phyloP scores from a whole-genome alignment of 139 green algal species.

The Tetradesmus lagerheimii region DNA sequence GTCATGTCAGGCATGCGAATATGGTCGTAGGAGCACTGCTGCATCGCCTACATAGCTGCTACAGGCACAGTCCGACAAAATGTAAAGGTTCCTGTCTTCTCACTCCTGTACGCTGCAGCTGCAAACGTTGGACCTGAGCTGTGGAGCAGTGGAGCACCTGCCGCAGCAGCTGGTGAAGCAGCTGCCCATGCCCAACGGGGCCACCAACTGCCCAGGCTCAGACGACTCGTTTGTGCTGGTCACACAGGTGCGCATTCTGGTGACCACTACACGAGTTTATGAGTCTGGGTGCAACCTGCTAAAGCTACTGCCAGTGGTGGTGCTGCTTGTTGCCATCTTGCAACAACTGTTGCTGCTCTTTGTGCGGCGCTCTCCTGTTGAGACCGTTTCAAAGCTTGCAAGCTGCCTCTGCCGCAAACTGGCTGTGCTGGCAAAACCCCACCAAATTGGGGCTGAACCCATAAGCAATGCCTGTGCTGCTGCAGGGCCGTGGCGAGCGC shows the following conservation, averaged over 20 bases:
- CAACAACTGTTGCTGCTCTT: no score
- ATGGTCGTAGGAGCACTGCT: no score
- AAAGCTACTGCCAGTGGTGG: neutral
- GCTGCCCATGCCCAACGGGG: constrained; percentile 46
- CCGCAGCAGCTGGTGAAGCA: neutral
- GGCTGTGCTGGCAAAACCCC: no score
- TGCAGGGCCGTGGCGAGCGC: neutral
- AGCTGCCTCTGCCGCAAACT: no score
- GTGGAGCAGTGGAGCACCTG: neutral
- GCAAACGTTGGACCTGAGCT: neutral
- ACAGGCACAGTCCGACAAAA: no score
- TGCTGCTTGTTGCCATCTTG: no score
- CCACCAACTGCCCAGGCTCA: constrained; percentile 24
- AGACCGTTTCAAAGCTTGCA: no score
- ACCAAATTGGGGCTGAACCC: no score
- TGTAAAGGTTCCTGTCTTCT: neutral
- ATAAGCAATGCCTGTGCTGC: neutral
- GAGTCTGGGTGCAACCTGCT: neutral
- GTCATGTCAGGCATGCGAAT: no score
- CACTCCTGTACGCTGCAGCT: constrained; percentile 1
- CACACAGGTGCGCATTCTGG: constrained; percentile 3
- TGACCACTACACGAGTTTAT: neutral
- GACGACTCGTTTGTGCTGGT: constrained; percentile 23
- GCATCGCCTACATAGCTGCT: no score
- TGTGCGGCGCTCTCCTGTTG: no score